phyloP scores from a whole-genome alignment of 495 filamentous ascomycete species.

The Lasiosphaeria ovina region DNA sequence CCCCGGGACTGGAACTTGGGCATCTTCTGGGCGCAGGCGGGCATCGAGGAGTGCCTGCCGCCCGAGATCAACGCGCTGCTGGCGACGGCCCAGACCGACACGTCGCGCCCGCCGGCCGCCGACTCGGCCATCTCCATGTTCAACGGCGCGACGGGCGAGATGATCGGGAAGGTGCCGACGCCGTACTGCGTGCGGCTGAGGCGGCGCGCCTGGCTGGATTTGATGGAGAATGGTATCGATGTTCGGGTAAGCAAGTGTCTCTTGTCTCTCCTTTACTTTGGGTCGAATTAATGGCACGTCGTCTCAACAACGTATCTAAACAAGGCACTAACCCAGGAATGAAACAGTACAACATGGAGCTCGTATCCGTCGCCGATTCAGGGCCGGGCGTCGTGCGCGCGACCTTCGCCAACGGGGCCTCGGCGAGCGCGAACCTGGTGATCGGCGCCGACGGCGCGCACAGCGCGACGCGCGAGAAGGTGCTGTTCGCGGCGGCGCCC shows the following conservation, averaged over 20 bases:
- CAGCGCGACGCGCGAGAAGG: constrained; percentile 35
- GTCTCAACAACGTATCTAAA: background rate
- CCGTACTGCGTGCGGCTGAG: constrained; percentile 42
- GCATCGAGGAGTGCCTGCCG: constrained; percentile 39
- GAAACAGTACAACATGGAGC: background rate
- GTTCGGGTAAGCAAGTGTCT: constrained; percentile 32
- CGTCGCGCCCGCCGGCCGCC: constrained; percentile 28
- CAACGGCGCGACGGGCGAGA: constrained; percentile 44
- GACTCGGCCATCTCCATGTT: constrained; percentile 37
- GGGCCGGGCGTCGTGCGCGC: background rate
- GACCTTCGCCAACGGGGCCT: constrained; percentile 29
- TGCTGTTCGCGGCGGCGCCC: constrained; percentile 22
- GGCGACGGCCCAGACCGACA: constrained; percentile 42
- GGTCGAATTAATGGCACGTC: background rate
- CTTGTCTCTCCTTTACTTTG: background rate
- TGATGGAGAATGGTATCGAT: constrained; percentile 42
- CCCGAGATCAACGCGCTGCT: constrained; percentile 32
- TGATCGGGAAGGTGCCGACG: constrained; percentile 34
- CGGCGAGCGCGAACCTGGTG: constrained; percentile 33
- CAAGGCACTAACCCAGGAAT: background rate
- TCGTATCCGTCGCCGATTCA: background rate
- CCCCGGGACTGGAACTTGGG: constrained; percentile 52
- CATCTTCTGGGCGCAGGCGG: constrained; percentile 47
- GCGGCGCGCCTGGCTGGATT: constrained; percentile 38
- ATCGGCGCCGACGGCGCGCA: constrained; percentile 46